Evolutionary conservation across 2,329 filamentous ascomycete genomes (phyloP).

Genomic region (Colletotrichum somersetense): DNA sequence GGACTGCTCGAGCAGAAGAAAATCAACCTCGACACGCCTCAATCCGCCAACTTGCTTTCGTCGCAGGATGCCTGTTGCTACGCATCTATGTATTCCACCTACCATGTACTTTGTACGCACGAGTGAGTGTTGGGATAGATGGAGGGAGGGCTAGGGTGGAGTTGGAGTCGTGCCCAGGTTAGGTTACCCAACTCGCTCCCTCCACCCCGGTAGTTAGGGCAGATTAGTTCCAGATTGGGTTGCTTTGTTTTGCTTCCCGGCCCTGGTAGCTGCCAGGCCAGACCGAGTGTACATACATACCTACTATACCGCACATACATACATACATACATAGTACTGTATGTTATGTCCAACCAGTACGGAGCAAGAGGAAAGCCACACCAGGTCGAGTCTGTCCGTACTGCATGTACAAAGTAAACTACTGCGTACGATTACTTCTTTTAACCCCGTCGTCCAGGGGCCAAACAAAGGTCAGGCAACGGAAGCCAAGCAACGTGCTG

Average conservation of each 20-base stretch:
- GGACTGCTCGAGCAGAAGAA: background rate
- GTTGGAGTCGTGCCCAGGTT: background rate
- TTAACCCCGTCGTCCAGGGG: background rate
- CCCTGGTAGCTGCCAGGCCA: background rate
- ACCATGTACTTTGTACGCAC: background rate
- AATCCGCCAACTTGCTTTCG: background rate
- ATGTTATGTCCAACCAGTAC: too few relatives aligned
- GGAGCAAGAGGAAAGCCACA: background rate
- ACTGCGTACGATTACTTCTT: too few relatives aligned
- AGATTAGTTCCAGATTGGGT: constrained; percentile 9
- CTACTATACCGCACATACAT: too few relatives aligned
- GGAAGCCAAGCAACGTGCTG: background rate
- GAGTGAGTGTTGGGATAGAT: background rate
- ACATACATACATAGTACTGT: too few relatives aligned
- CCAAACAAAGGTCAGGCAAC: background rate
- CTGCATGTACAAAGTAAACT: too few relatives aligned
- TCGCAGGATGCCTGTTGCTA: background rate
- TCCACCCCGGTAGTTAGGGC: background rate
- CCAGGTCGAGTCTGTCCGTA: background rate
- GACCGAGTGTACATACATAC: too few relatives aligned
- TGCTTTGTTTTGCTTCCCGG: background rate
- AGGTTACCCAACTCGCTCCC: background rate
- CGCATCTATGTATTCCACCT: too few relatives aligned
- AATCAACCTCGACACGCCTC: background rate
- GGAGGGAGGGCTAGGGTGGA: background rate